Evolutionary conservation across 768 basidiomycete species (phyloP).

Genomic region (Boletus reticuloceps): DNA sequence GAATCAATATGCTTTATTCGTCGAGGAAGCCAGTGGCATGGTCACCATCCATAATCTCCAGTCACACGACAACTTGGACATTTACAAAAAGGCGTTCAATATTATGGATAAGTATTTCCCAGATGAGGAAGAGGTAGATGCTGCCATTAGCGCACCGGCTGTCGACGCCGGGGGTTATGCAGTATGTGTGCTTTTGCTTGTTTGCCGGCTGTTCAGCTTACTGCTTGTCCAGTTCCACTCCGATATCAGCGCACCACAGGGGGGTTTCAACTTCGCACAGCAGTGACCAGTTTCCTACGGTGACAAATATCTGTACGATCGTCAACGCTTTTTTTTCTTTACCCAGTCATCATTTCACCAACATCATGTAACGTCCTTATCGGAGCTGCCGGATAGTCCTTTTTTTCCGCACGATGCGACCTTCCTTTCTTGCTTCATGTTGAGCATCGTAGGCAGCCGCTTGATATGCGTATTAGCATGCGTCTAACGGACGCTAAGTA

Average conservation of each 20-base stretch:
- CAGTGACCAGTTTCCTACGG: conserved; percentile 32
- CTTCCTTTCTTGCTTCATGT: conserved; percentile 21
- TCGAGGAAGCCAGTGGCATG: conserved; percentile 99
- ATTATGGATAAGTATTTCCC: conserved; percentile 99
- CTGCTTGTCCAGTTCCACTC: conserved; percentile 63
- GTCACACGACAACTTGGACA: conserved; percentile 98
- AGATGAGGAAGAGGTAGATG: conserved; percentile 92
- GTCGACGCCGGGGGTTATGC: conserved; percentile 77
- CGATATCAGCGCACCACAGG: conserved; percentile 85
- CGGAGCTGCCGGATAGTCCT: conserved; percentile 9
- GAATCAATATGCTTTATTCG: conserved; percentile 91
- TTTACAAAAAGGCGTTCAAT: conserved; percentile 99
- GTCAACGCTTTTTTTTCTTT: conserved; percentile 8
- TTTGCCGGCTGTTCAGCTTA: conserved; percentile 3
- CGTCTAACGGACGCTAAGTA: conserved; percentile 35
- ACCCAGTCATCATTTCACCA: conserved; percentile 20
- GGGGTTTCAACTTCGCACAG: conserved; percentile 93
- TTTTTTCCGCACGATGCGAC: conserved; percentile 11
- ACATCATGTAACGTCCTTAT: conserved; percentile 15
- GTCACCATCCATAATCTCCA: conserved; percentile 98
- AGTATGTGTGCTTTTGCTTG: conserved; percentile 40
- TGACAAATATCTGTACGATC: conserved; percentile 1
- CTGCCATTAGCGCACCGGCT: conserved; percentile 72
- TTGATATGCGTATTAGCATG: conserved; percentile 20
- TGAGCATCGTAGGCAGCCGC: conserved; percentile 20